phyloP scores from a whole-genome alignment of 768 basidiomycete genomes.

The Sarcodon sp. region DNA sequence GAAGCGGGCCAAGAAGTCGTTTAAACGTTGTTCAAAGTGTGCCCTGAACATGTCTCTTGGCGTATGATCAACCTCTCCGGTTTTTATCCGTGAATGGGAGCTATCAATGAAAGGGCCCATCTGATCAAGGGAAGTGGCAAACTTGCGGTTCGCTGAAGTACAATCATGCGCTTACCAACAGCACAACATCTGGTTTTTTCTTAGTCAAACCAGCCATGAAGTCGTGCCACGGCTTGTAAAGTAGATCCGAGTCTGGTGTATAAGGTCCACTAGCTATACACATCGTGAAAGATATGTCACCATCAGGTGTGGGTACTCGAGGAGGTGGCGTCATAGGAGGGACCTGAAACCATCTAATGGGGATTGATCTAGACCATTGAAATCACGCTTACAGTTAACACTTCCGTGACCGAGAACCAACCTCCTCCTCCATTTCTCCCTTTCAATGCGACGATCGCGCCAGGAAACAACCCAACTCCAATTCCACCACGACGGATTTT shows the following conservation, averaged over 20 bases:
- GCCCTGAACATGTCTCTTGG: conserved; percentile 57
- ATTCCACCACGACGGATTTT: conserved; percentile 51
- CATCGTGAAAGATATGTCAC: conserved; percentile 44
- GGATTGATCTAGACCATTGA: neutral
- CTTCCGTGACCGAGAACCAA: conserved; percentile 73
- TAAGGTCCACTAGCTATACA: conserved; percentile 79
- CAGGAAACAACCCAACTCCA: conserved; percentile 78
- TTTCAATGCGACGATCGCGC: conserved; percentile 73
- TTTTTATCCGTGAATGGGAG: conserved; percentile 57
- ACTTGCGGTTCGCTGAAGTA: conserved; percentile 1
- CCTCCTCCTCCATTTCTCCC: conserved; percentile 89
- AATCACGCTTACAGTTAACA: conserved; percentile 51
- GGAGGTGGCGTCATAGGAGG: conserved; percentile 42
- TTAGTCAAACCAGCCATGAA: conserved; percentile 49
- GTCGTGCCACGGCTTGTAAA: conserved; percentile 56
- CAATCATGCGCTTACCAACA: conserved; percentile 43
- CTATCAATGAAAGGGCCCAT: conserved; percentile 87
- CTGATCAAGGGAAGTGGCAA: conserved; percentile 25
- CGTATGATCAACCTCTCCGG: conserved; percentile 57
- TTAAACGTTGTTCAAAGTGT: conserved; percentile 46
- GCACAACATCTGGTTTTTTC: conserved; percentile 59
- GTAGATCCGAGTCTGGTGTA: conserved; percentile 65
- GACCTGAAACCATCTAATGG: conserved; percentile 27
- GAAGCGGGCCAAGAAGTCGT: conserved; percentile 40
- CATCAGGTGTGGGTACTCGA: conserved; percentile 18